Percentiles rank a stretch among this genome's conserved stretches.
phyloP scores from a whole-genome alignment of 495 filamentous ascomycete species.

The Talaromyces trachyspermus region DNA sequence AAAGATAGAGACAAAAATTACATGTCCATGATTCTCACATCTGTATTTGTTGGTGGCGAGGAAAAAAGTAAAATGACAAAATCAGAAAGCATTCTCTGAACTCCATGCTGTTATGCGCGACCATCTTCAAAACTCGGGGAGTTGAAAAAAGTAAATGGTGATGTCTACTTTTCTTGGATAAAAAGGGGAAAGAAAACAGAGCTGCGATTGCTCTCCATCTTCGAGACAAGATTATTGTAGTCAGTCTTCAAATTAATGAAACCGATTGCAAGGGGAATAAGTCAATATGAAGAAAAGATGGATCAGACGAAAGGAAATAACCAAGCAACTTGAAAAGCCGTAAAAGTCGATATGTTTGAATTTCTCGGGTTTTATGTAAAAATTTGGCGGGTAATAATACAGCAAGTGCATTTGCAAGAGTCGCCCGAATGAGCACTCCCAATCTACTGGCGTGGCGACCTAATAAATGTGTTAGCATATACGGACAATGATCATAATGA shows the following conservation, averaged over 20 bases:
- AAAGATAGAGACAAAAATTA: conserved; percentile 9
- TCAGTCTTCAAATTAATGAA: too few relatives aligned
- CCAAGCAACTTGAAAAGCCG: conserved; percentile 35
- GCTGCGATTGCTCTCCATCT: too few relatives aligned
- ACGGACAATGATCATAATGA: not conserved
- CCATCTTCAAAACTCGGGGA: conserved; percentile 20
- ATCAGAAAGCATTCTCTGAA: conserved; percentile 8
- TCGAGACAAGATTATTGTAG: too few relatives aligned
- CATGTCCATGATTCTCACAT: not conserved
- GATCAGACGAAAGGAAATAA: too few relatives aligned
- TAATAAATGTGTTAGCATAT: conserved; percentile 23
- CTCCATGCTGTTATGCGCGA: conserved; percentile 8
- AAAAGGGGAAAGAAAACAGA: not conserved
- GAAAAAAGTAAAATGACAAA: not conserved
- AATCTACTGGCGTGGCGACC: conserved; percentile 43
- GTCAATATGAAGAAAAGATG: too few relatives aligned
- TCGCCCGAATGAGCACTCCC: not conserved
- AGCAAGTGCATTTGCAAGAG: conserved; percentile 15
- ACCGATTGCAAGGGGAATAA: too few relatives aligned
- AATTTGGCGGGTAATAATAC: conserved; percentile 33
- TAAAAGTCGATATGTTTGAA: conserved; percentile 27
- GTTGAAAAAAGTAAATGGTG: too few relatives aligned
- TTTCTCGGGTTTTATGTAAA: conserved; percentile 29
- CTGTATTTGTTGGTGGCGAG: not conserved
- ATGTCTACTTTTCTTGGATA: too few relatives aligned